Base-by-base conservation (phyloP, 176 grass and related monocot genomes). In the Neostapfia colusana region DNA sequence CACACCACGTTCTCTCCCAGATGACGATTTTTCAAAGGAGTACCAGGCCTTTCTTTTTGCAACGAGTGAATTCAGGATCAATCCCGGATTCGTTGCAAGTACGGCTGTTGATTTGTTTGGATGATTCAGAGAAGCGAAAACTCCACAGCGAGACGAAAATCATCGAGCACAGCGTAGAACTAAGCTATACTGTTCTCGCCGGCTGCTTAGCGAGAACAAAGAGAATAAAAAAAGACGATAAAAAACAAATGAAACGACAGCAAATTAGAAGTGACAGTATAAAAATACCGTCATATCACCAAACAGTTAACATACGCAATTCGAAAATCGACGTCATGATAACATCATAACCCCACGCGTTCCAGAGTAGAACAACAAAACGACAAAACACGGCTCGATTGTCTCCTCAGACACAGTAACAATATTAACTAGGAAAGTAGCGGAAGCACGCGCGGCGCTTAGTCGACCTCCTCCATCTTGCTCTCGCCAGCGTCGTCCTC, bases 381-480 rank as follows among this genome's bases (percentile, higher is more conserved):
- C 61, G 23, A 70, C n/a, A 82, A 44, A 74, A 77, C 11, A 43
- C 16, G 36, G 15, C 31, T 37, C 20, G 16, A 58, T 69, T 43
- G n/a, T n/a, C n/a, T n/a, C n/a, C 51, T 40, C 31, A 64, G 26
- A 37, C 7, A 65, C 56, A 10, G 65, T 41, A 78, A 73, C 23
- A 42, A 54, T 49, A 83, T 0, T 12, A 54, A 18, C 80, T 69
- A 78, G 2, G 58, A 74, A 79, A 21, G 18, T 31, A 11, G 31
- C 0, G 9, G 36, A 51, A 7, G 58, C 21, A 48, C 14, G 12
- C 9, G 34, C 35, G 10, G 34, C 18, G 69, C 74, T 85, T 93
- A 99, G 61, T 99, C 95, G 5, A 99, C 95, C 67, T 99, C 95
- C 80, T 99, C 95, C 95, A 99, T 99, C 95, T 95, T 99, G 87